phyloP scores from a whole-genome alignment of 116 monocot species.

The Zostera marina region DNA sequence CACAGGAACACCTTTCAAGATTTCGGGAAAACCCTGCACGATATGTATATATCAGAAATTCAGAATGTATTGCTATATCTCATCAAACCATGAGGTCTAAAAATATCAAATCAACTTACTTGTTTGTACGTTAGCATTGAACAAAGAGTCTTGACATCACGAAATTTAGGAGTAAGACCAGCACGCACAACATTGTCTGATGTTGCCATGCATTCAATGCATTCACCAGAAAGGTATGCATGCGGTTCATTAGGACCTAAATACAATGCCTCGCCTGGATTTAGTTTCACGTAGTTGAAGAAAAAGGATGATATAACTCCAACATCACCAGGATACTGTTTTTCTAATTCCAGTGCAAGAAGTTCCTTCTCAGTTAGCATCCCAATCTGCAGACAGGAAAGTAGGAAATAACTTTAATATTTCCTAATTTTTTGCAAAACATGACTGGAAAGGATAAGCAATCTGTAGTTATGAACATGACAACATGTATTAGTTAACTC shows the following conservation, averaged over 20 bases:
- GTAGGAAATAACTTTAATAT: background rate
- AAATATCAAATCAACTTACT: conserved; percentile 21
- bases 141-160: conserved; percentile 87
- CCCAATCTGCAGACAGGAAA: conserved; percentile 45
- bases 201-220: conserved; percentile 96
- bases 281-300: conserved; percentile 85
- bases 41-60: background rate
- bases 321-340: conserved; percentile 84
- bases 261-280: conserved; percentile 82
- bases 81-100: background rate
- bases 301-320: conserved; percentile 83
- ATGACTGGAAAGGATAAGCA: background rate
- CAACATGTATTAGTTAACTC: conserved; percentile 15
- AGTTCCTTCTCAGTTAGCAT: conserved; percentile 74
- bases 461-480: background rate
- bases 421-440: background rate
- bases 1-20: conserved; percentile 37
- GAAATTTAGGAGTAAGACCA: conserved; percentile 88
- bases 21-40: conserved; percentile 77
- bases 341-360: conserved; percentile 52
- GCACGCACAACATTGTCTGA: conserved; percentile 99
- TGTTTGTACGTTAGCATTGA: conserved; percentile 98
- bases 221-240: conserved; percentile 93
- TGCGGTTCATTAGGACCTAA: conserved; percentile 91
- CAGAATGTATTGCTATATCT: background rate